Evolutionary conservation across 192 early-diverging fungal species (phyloP).

Genomic region (Ambispora gerdemannii): DNA sequence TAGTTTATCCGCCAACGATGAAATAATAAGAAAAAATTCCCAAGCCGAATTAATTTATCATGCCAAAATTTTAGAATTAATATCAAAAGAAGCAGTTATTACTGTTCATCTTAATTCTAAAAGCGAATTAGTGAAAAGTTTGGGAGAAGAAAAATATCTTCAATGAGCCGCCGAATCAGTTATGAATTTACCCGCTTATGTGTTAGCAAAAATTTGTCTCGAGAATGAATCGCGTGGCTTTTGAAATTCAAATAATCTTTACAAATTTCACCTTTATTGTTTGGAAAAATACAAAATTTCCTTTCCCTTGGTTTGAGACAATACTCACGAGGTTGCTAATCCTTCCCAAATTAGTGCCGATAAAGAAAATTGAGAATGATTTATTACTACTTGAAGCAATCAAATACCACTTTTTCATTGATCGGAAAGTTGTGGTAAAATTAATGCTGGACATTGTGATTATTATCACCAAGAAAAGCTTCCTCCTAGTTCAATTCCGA

Average conservation of each 20-base stretch:
- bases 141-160: slow-evolving; percentile 3
- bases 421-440: slow-evolving; percentile 12
- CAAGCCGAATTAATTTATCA: slow-evolving; percentile 8
- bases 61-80: slow-evolving; percentile 4
- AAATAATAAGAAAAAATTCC: slow-evolving; percentile 6
- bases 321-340: slow-evolving; percentile 9
- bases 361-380: slow-evolving; percentile 16
- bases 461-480: slow-evolving; percentile 13
- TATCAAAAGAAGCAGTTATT: slow-evolving; percentile 10
- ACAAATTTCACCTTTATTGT: slow-evolving; percentile 5
- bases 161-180: slow-evolving; percentile 4
- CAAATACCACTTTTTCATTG: not conserved
- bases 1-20: not conserved
- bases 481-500: not conserved
- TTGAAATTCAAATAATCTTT: slow-evolving; percentile 17
- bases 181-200: not conserved
- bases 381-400: not conserved
- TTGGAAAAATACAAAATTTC: not conserved
- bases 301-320: slow-evolving; percentile 1
- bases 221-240: slow-evolving; percentile 3
- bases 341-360: slow-evolving; percentile 2
- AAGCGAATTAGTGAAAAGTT: not conserved
- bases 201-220: not conserved
- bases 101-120: not conserved
- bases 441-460: slow-evolving; percentile 7